These are phyloP conservation scores for Remersonia thermophila DNA, from an alignment of 2,329 filamentous ascomycete species.

Conservation along the genomic window DNA sequence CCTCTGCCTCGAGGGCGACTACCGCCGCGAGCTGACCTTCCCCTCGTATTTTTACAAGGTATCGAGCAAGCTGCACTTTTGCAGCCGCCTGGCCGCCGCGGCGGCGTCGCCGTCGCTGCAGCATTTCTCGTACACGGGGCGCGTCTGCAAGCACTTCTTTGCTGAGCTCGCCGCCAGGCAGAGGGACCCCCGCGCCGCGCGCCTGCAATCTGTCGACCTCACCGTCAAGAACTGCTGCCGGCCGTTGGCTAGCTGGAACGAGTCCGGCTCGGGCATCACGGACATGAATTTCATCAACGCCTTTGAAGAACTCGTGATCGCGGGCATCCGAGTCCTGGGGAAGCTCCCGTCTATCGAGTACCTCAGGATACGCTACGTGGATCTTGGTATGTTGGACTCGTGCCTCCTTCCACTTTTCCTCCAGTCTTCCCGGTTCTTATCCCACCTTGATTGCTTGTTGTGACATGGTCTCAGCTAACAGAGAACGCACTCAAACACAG, in stretches of 20 bases:
- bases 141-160: slow-evolving; percentile 59
- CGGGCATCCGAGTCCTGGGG: slow-evolving; percentile 48
- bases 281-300: slow-evolving; percentile 60
- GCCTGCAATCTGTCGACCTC: slow-evolving; percentile 55
- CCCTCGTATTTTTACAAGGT: slow-evolving; percentile 51
- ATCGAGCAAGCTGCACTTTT: slow-evolving; percentile 49
- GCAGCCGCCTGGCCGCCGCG: slow-evolving; percentile 47
- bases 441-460: not conserved
- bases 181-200: slow-evolving; percentile 35
- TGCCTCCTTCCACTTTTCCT: not conserved
- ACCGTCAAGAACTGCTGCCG: slow-evolving; percentile 66
- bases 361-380: slow-evolving; percentile 62
- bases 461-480: not conserved
- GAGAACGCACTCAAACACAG: slow-evolving; percentile 32
- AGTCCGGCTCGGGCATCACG: slow-evolving; percentile 56
- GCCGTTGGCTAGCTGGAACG: slow-evolving; percentile 40
- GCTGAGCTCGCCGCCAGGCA: slow-evolving; percentile 37
- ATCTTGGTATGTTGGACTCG: slow-evolving; percentile 44
- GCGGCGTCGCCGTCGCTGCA: slow-evolving; percentile 49
- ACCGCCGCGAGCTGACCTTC: slow-evolving; percentile 49
- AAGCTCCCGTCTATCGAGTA: slow-evolving; percentile 47
- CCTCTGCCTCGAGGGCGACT: slow-evolving; percentile 60
- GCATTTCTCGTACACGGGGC: slow-evolving; percentile 59
- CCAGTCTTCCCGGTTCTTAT: not conserved
- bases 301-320: slow-evolving; percentile 56